Evolutionary conservation across 1,284 basidiomycete genomes (phyloP).

Genomic region (Rhizoctonia solani): DNA sequence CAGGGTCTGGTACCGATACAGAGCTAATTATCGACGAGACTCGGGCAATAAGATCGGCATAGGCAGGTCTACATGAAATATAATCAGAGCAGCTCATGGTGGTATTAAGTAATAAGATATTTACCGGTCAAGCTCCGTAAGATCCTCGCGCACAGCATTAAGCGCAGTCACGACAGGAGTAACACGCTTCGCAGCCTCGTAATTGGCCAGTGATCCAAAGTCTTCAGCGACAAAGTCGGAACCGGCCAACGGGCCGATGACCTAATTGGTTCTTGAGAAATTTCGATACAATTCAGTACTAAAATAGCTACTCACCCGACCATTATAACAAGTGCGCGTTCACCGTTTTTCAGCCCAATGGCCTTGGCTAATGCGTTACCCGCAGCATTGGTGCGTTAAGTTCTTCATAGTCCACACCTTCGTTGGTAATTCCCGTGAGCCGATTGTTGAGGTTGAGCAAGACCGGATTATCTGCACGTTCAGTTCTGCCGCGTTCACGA

Average conservation of each 20-base stretch:
- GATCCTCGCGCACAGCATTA: constrained; percentile 52
- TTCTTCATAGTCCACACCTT: constrained; percentile 16
- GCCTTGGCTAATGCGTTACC: constrained; percentile 50
- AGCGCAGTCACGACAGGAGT: constrained; percentile 70
- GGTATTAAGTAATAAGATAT: constrained; percentile 10
- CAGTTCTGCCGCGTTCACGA: background rate
- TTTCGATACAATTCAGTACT: background rate
- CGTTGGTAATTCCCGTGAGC: constrained; percentile 22
- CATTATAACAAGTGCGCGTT: constrained; percentile 76
- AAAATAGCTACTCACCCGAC: constrained; percentile 59
- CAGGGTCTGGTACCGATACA: constrained; percentile 68
- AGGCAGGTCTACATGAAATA: constrained; percentile 51
- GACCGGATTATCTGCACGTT: constrained; percentile 18
- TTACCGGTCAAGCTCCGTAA: constrained; percentile 53
- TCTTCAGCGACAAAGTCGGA: constrained; percentile 67
- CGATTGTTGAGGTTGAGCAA: constrained; percentile 27
- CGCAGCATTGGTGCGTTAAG: constrained; percentile 2
- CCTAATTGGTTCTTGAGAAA: constrained; percentile 46
- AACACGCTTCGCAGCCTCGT: constrained; percentile 72
- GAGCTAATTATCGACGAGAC: constrained; percentile 72
- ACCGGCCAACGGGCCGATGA: constrained; percentile 64
- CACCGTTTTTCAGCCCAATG: constrained; percentile 60
- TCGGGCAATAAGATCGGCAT: constrained; percentile 64
- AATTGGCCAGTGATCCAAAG: constrained; percentile 67
- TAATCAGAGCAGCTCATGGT: background rate